These are phyloP conservation scores for Xerophyta viscosa DNA, from an alignment of 106 monocot genomes.

Conservation along the genomic window DNA sequence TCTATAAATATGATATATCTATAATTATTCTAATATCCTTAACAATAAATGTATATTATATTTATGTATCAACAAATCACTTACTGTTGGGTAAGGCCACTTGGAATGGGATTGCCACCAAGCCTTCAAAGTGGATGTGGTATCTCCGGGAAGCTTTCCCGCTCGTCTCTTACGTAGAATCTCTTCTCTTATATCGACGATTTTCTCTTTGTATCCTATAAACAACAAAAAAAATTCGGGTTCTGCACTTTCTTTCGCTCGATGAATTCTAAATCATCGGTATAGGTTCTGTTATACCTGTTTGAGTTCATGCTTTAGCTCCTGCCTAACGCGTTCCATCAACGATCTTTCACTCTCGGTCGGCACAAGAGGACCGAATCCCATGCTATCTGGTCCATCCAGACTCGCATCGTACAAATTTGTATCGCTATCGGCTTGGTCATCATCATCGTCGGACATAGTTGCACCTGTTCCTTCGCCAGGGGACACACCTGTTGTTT, in stretches of 20 bases:
- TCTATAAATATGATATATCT: no score
- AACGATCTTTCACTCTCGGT: conserved; percentile 29
- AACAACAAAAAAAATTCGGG: no score
- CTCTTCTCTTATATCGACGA: conserved; percentile 45
- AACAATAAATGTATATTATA: no score
- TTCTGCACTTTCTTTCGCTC: no score
- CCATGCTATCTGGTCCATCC: conserved; percentile 32
- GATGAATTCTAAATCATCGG: no score
- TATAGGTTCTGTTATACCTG: no score
- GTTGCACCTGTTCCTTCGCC: conserved; percentile 40
- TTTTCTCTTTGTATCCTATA: conserved; percentile 42
- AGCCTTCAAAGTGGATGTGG: conserved; percentile 32
- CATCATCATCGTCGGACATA: conserved; percentile 38
- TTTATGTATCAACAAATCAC: no score
- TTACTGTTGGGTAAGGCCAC: conserved; percentile 52
- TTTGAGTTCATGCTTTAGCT: conserved; percentile 48
- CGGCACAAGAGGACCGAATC: conserved; percentile 33
- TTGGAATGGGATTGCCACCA: conserved; percentile 57
- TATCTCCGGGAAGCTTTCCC: conserved; percentile 47
- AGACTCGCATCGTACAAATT: conserved; percentile 21
- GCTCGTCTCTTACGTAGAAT: conserved; percentile 42
- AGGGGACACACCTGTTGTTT: conserved; percentile 34
- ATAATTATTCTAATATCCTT: no score
- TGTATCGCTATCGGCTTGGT: conserved; percentile 26
- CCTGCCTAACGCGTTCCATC: conserved; percentile 34